These are phyloP conservation scores for Canavalia gladiata DNA, from an alignment of 306 rosid genomes.

Conservation along the genomic window DNA sequence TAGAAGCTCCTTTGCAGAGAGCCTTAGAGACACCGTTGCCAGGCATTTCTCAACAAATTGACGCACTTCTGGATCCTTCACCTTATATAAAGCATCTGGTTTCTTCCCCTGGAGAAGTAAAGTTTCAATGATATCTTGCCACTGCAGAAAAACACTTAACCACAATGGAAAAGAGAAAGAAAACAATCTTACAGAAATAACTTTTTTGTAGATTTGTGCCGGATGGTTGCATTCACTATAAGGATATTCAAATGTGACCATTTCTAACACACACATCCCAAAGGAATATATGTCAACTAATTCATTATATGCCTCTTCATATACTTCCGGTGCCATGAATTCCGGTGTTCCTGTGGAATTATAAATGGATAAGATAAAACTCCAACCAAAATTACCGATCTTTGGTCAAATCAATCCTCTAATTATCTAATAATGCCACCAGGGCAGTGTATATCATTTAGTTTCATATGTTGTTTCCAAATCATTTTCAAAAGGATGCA, in stretches of 20 bases:
- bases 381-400: slow-evolving; percentile 29
- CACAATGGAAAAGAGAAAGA: slow-evolving; percentile 31
- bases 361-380: slow-evolving; percentile 36
- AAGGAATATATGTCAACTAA: slow-evolving; percentile 95
- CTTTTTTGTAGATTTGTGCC: slow-evolving; percentile 97
- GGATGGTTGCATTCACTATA: slow-evolving; percentile 96
- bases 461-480: neutral
- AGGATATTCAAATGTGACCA: slow-evolving; percentile 96
- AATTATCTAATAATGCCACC: neutral
- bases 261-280: slow-evolving; percentile 96
- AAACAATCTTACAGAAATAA: slow-evolving; percentile 79
- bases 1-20: slow-evolving; percentile 89
- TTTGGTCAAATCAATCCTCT: slow-evolving; percentile 40
- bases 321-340: slow-evolving; percentile 99
- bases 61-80: slow-evolving; percentile 82
- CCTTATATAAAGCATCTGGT: slow-evolving; percentile 89
- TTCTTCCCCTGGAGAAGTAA: slow-evolving; percentile 75
- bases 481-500: slow-evolving; percentile 29
- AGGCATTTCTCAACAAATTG: slow-evolving; percentile 90
- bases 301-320: slow-evolving; percentile 91
- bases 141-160: slow-evolving; percentile 35
- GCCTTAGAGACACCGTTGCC: slow-evolving; percentile 81
- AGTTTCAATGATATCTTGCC: slow-evolving; percentile 46
- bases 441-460: neutral
- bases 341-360: slow-evolving; percentile 84